A percentile compares a stretch with the other conserved stretches of the same genome.
These are phyloP conservation scores for Wallacemonas collosoma DNA, from an alignment of 208 protist genomes.

Conservation along the genomic window DNA sequence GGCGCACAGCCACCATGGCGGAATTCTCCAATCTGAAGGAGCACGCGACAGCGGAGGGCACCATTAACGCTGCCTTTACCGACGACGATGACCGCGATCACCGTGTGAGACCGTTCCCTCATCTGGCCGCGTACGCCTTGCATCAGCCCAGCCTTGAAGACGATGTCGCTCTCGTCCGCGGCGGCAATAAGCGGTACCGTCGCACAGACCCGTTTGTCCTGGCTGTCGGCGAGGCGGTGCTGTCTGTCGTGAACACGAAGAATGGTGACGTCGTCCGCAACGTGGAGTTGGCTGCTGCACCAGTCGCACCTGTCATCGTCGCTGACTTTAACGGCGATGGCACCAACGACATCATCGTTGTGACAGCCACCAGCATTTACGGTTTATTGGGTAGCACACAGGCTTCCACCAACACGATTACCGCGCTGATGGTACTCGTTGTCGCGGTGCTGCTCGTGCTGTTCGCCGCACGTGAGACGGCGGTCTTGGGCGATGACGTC, in stretches of 20 bases:
- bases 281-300: conserved; percentile 49
- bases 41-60: conserved; percentile 34
- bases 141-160: conserved; percentile 48
- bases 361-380: conserved; percentile 63
- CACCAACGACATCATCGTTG: conserved; percentile 86
- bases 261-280: conserved; percentile 65
- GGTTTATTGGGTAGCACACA: conserved; percentile 66
- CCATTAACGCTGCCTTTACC: conserved; percentile 1
- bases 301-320: conserved; percentile 77
- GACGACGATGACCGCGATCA: conserved; percentile 18
- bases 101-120: conserved; percentile 49
- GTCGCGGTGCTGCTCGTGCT: conserved; percentile 71
- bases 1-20: conserved; percentile 74
- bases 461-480: conserved; percentile 58
- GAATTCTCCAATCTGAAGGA: conserved; percentile 39
- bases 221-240: conserved; percentile 68
- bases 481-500: conserved; percentile 30
- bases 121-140: conserved; percentile 75
- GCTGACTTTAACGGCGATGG: conserved; percentile 90
- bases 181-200: conserved; percentile 45
- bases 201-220: conserved; percentile 79
- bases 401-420: conserved; percentile 68
- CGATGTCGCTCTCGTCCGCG: conserved; percentile 45
- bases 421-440: conserved; percentile 74
- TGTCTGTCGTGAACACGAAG: conserved; percentile 62